Evolutionary conservation across 331 rosid genomes (phyloP).

Genomic region (Acacia pycnantha): DNA sequence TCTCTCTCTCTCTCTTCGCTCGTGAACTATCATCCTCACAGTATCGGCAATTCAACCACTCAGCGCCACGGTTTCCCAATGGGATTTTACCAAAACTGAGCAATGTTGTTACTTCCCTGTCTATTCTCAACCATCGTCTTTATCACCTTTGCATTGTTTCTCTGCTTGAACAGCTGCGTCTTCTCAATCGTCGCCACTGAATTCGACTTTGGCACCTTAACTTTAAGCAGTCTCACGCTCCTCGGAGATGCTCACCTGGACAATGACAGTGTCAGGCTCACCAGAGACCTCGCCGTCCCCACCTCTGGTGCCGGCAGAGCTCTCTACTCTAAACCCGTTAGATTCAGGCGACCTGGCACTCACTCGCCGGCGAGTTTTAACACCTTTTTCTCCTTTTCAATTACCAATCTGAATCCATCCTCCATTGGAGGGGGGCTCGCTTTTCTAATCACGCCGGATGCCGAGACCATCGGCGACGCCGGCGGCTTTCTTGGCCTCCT

Average conservation of each 20-base stretch:
- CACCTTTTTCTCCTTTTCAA: conserved; percentile 84
- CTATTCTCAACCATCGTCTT: background rate
- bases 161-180: background rate
- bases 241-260: conserved; percentile 92
- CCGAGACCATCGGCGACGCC: conserved; percentile 55
- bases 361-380: conserved; percentile 62
- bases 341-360: conserved; percentile 50
- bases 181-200: conserved; percentile 40
- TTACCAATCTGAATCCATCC: conserved; percentile 78
- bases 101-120: conserved; percentile 38
- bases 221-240: conserved; percentile 66
- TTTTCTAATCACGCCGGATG: conserved; percentile 70
- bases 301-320: conserved; percentile 81
- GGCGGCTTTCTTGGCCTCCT: conserved; percentile 77
- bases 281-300: conserved; percentile 90
- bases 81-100: conserved; percentile 27
- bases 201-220: conserved; percentile 79
- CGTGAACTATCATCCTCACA: conserved; percentile 19
- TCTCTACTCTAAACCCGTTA: conserved; percentile 62
- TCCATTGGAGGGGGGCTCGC: conserved; percentile 96
- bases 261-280: conserved; percentile 79
- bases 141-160: background rate
- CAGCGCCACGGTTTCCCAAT: conserved; percentile 1
- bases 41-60: background rate
- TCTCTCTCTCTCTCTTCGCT: background rate